These are phyloP conservation scores for Cladorrhinum samala DNA, from an alignment of 495 filamentous ascomycete genomes.

Conservation along the genomic window DNA sequence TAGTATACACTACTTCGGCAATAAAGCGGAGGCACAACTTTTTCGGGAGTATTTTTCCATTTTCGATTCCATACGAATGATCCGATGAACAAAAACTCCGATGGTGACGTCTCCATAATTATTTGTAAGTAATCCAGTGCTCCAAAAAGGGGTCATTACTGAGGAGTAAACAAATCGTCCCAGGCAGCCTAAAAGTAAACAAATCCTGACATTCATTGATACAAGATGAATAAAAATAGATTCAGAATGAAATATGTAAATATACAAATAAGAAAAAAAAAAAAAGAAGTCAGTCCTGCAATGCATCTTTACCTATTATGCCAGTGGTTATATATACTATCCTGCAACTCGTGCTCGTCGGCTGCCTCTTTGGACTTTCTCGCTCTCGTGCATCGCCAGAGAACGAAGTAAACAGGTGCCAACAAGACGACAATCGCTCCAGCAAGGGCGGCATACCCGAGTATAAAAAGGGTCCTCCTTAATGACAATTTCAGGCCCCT, in stretches of 20 bases:
- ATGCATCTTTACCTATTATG: not conserved
- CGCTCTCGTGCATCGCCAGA: constrained; percentile 19
- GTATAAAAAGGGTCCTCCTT: constrained; percentile 9
- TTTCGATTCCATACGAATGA: not conserved
- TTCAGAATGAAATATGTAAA: too few relatives aligned
- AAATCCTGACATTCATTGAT: too few relatives aligned
- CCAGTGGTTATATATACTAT: constrained; percentile 21
- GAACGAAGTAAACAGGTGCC: constrained; percentile 17
- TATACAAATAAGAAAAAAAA: too few relatives aligned
- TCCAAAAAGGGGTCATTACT: too few relatives aligned
- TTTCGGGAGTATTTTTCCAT: not conserved
- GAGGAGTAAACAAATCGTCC: too few relatives aligned
- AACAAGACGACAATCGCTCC: constrained; percentile 17
- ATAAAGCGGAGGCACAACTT: not conserved
- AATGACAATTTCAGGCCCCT: constrained; percentile 26
- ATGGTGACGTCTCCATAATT: too few relatives aligned
- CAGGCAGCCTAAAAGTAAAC: too few relatives aligned
- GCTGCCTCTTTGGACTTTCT: constrained; percentile 12
- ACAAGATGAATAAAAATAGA: too few relatives aligned
- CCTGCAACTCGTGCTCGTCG: constrained; percentile 14
- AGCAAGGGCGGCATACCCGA: constrained; percentile 24
- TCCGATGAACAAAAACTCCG: not conserved
- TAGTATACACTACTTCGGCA: too few relatives aligned
- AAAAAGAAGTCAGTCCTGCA: not conserved
- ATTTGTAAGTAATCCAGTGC: too few relatives aligned